Evolutionary conservation across 75 land plant genomes (phyloP).

Genomic region (Cryptomeria japonica): DNA sequence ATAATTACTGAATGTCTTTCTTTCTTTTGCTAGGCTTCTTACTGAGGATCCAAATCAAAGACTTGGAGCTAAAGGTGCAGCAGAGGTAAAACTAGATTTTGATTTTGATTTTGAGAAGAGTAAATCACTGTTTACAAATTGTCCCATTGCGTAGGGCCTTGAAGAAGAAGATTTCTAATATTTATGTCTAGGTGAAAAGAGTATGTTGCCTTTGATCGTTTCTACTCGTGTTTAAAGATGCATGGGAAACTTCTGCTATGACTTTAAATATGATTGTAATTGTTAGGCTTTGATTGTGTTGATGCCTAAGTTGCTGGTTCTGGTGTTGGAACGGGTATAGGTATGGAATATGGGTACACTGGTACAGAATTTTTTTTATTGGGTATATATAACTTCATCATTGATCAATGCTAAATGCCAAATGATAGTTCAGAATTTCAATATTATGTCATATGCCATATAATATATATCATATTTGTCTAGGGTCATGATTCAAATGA

Average conservation of each 20-base stretch:
- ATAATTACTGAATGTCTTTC: neutral
- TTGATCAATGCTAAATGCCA: too few species aligned
- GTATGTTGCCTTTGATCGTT: neutral
- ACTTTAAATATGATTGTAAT: neutral
- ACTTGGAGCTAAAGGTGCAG: constrained; percentile 96
- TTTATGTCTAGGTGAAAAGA: neutral
- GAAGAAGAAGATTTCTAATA: neutral
- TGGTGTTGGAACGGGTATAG: neutral
- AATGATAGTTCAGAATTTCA: too few species aligned
- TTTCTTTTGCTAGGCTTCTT: constrained; percentile 50
- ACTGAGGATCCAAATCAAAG: constrained; percentile 93
- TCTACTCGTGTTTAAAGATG: neutral
- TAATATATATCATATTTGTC: too few species aligned
- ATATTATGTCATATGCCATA: too few species aligned
- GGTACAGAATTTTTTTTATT: too few species aligned
- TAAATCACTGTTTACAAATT: neutral
- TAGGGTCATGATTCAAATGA: too few species aligned
- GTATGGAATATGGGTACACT: too few species aligned
- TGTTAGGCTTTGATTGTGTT: neutral
- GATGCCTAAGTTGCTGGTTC: neutral
- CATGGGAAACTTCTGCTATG: neutral
- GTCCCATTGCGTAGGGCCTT: neutral
- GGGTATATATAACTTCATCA: too few species aligned
- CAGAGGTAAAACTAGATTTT: constrained; percentile 64
- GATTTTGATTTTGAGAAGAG: neutral